Evolutionary conservation across 129 eudicot genomes (phyloP), one percentile per base, ranked within the genome.

Genomic region (Silybum marianum): DNA sequence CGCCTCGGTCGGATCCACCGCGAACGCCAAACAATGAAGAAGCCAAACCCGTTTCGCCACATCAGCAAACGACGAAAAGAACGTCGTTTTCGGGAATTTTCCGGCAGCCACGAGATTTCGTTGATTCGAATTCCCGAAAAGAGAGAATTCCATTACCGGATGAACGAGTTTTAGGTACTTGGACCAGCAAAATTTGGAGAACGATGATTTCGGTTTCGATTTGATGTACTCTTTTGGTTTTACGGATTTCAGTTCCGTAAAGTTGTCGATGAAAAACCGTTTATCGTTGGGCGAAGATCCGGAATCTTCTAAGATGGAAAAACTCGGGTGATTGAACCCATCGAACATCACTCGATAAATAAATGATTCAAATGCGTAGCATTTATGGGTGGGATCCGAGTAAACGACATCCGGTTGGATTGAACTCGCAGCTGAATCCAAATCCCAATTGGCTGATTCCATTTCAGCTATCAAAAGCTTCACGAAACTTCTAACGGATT

Each of bases 11-110:
- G 88, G 81, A 26, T 88, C 84, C 16, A 84, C 90, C 0, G 91
- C 80, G 40, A 86, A 88, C 5, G 99, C 92, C 80, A 96, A 38
- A 51, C 95, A 93, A 63, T 93, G 98, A 4, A 93, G 84, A 1
- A 90, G 85, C 93, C 93, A 96, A 7, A 95, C 90, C 32, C 92
- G 87, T 69, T 86, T 87, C 12, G 98, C 97, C 90, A 95, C 88
- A 32, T 95, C 95, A 1, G 89, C 84, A 58, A 89, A 93, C 44
- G 85, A 54, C 3, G 73, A 26, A 22, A 91, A 93, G 75, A 95
- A 90, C 0, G 72, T 18, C 1, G 97, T 96, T 6, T 93, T 93
- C 3, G 97, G 99, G 71, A 63, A 72, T 24, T 88, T 88, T 22
- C 93, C 89, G 3, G 89, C 85, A 0, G 46, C 74, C 48, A 88